Conservation (phyloP, 2,329 filamentous ascomycete genomes). For the Aureobasidium sp. region DNA sequence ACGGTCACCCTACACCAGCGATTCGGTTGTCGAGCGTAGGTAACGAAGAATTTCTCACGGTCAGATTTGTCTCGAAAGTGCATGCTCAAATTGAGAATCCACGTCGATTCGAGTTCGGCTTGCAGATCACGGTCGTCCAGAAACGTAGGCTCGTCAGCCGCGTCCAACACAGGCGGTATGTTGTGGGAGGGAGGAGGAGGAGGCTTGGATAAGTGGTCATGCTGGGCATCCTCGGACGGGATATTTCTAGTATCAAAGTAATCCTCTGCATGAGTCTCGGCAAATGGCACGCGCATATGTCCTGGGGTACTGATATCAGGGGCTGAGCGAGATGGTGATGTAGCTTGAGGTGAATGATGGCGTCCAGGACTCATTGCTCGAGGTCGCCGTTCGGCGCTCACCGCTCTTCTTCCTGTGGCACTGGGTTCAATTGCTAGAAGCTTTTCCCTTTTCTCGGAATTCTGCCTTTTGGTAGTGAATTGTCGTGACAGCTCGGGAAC, state of each 20-base stretch:
- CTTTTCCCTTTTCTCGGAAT: constrained; percentile 70
- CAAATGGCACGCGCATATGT: not conserved
- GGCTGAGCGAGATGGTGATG: constrained; percentile 33
- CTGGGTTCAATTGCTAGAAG: constrained; percentile 60
- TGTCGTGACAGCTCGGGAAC: constrained; percentile 70
- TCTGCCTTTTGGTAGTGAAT: constrained; percentile 74
- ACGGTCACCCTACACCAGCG: constrained; percentile 85
- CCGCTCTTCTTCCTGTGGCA: constrained; percentile 61
- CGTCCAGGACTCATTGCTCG: constrained; percentile 36
- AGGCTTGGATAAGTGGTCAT: not conserved
- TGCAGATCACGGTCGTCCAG: constrained; percentile 58
- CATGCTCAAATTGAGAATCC: constrained; percentile 98
- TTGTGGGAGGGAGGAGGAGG: not conserved
- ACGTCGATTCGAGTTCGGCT: constrained; percentile 76
- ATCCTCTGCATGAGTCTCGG: not conserved
- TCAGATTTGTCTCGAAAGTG: constrained; percentile 90
- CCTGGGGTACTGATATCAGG: constrained; percentile 26
- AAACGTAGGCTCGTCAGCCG: constrained; percentile 24
- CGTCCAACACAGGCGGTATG: not conserved
- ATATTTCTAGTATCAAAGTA: not conserved
- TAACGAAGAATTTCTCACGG: constrained; percentile 96
- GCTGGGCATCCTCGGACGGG: not conserved
- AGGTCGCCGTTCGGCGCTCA: constrained; percentile 53
- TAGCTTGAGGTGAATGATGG: constrained; percentile 35
- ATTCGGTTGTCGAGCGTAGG: constrained; percentile 73